Percentiles rank a stretch among this genome's conserved stretches.
Evolutionary conservation across 2,329 filamentous ascomycete species (phyloP).

Genomic region (Nectriaceae sp.): DNA sequence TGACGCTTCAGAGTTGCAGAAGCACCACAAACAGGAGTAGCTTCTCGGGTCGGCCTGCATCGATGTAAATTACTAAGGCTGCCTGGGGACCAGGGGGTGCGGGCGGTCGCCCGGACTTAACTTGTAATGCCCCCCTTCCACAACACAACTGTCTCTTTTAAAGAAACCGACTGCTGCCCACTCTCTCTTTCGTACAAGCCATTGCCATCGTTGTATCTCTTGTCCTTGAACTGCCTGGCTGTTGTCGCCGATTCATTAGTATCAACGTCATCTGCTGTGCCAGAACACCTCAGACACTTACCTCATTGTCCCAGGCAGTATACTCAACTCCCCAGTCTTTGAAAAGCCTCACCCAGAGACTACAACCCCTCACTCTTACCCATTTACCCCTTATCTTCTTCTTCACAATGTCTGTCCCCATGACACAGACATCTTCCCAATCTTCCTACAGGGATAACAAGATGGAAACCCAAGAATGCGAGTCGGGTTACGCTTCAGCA

Average conservation of each 20-base stretch:
- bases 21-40: slow-evolving; percentile 17
- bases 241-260: too few species aligned
- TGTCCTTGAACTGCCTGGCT: slow-evolving; percentile 16
- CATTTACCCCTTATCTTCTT: slow-evolving; percentile 5
- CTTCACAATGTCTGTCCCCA: slow-evolving; percentile 38
- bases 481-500: slow-evolving; percentile 83
- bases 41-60: slow-evolving; percentile 15
- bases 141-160: slow-evolving; percentile 22
- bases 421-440: slow-evolving; percentile 42
- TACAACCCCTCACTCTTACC: slow-evolving; percentile 9
- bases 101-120: slow-evolving; percentile 31
- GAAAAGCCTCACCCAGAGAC: slow-evolving; percentile 23
- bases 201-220: slow-evolving; percentile 3
- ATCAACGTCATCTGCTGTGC: slow-evolving; percentile 26
- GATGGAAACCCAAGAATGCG: slow-evolving; percentile 50
- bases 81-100: slow-evolving; percentile 21
- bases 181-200: slow-evolving; percentile 5
- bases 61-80: slow-evolving; percentile 29
- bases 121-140: slow-evolving; percentile 26
- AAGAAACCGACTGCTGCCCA: slow-evolving; percentile 30
- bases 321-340: slow-evolving; percentile 9
- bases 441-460: slow-evolving; percentile 43
- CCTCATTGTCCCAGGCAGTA: slow-evolving; percentile 2
- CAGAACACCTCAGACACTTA: slow-evolving; percentile 2
- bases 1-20: slow-evolving; percentile 22